phyloP scores from a whole-genome alignment of 176 grass and related monocot species.

The Guadua angustifolia region DNA sequence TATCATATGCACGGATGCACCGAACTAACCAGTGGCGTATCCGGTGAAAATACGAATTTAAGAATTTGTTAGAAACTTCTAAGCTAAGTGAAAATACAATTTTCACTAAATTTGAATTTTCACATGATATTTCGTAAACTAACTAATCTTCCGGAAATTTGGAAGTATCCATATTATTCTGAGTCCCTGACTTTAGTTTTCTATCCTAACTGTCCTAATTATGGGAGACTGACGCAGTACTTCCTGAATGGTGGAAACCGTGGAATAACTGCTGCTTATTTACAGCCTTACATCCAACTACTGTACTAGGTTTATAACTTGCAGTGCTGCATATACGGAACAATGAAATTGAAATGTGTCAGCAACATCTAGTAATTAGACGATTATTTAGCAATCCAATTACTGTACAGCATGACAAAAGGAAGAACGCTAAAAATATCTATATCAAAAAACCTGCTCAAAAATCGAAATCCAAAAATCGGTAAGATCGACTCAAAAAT shows the following conservation, averaged over 20 bases:
- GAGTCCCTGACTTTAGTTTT: background rate
- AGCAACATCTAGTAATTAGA: background rate
- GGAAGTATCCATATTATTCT: background rate
- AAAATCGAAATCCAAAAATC: too few species aligned
- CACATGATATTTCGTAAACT: too few species aligned
- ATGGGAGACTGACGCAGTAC: background rate
- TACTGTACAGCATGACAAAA: background rate
- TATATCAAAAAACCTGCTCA: too few species aligned
- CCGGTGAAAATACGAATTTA: background rate
- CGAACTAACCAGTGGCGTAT: background rate
- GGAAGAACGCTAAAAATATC: background rate
- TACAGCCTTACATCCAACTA: background rate
- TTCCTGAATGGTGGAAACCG: background rate
- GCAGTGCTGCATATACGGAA: background rate
- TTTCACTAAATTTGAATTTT: too few species aligned
- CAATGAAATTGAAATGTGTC: background rate
- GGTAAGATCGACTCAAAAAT: too few species aligned
- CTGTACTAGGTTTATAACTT: background rate
- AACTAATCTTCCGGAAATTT: background rate
- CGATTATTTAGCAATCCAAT: background rate
- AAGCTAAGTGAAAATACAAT: background rate
- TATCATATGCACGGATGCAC: background rate
- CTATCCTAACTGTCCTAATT: background rate
- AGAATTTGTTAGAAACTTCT: background rate
- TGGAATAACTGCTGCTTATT: background rate